phyloP scores from a whole-genome alignment of 2,329 filamentous ascomycete species.

The Diplodia intermedia region DNA sequence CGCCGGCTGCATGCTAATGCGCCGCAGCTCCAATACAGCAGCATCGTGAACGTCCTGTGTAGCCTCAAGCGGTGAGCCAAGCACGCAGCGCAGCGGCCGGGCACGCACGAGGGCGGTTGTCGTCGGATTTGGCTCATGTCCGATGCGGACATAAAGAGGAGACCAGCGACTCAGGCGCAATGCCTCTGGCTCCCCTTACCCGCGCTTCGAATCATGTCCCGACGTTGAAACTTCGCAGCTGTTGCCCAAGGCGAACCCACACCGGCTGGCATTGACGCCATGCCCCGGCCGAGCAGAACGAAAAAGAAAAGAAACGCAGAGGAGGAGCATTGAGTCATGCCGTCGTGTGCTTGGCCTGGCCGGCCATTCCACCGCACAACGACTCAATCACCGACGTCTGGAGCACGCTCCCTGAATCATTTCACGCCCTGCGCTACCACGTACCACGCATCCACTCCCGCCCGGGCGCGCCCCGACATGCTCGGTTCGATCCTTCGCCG shows the following conservation, averaged over 20 bases:
- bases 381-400: slow-evolving; percentile 6
- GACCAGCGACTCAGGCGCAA: slow-evolving; percentile 19
- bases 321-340: neutral
- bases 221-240: slow-evolving; percentile 15
- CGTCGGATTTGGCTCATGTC: slow-evolving; percentile 22
- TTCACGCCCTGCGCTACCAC: slow-evolving; percentile 2
- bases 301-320: neutral
- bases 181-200: slow-evolving; percentile 27
- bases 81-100: neutral
- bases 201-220: slow-evolving; percentile 27
- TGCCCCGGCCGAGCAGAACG: neutral
- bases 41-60: neutral
- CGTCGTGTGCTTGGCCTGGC: too few relatives aligned
- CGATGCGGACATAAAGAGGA: slow-evolving; percentile 25
- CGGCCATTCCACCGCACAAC: neutral
- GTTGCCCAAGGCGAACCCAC: slow-evolving; percentile 6
- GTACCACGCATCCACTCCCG: slow-evolving; percentile 2
- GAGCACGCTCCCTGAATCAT: slow-evolving; percentile 17
- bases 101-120: slow-evolving; percentile 1
- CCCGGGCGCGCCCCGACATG: slow-evolving; percentile 11
- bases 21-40: neutral
- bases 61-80: neutral
- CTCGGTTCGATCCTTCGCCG: slow-evolving; percentile 26
- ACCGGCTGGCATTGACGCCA: neutral
- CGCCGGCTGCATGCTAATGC: neutral